phyloP scores from a whole-genome alignment of 2,329 filamentous ascomycete genomes.

The Pezicula carpinea region DNA sequence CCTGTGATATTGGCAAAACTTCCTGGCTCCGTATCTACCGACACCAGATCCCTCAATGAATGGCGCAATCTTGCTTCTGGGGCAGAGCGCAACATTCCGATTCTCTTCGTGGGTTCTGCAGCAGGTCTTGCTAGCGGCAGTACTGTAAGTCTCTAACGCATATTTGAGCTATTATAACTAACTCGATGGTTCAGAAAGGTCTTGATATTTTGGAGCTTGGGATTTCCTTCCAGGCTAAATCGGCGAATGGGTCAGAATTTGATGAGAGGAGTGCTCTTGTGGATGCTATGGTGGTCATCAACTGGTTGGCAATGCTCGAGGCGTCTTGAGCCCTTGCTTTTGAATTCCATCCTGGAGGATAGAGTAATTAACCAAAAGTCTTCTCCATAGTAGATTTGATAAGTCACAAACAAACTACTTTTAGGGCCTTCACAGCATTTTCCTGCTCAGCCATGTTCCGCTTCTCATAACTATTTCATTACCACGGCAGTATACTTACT shows the following conservation, averaged over 20 bases:
- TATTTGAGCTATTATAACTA: neutral
- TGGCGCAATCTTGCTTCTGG: conserved; percentile 32
- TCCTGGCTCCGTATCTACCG: conserved; percentile 26
- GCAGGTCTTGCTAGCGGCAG: conserved; percentile 11
- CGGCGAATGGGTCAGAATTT: conserved; percentile 33
- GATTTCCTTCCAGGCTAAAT: conserved; percentile 37
- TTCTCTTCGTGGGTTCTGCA: conserved; percentile 37
- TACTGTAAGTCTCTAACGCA: too few relatives aligned
- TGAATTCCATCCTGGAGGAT: too few relatives aligned
- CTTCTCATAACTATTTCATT: too few relatives aligned
- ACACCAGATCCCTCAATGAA: conserved; percentile 33
- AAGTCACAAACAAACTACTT: too few relatives aligned
- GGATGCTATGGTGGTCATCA: conserved; percentile 33
- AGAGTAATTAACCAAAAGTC: too few relatives aligned
- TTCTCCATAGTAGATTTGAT: too few relatives aligned
- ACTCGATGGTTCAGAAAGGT: conserved; percentile 17
- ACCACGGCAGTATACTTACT: too few relatives aligned
- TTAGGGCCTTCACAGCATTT: too few relatives aligned
- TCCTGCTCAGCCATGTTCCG: too few relatives aligned
- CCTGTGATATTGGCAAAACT: conserved; percentile 19
- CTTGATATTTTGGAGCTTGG: conserved; percentile 38
- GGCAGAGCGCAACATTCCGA: conserved; percentile 33
- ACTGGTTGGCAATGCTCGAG: conserved; percentile 31
- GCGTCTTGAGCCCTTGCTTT: conserved; percentile 14
- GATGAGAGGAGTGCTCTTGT: conserved; percentile 35